These are phyloP conservation scores for Aspergillus clavatus DNA, from an alignment of 2,329 filamentous ascomycete species.

Conservation along the genomic window DNA sequence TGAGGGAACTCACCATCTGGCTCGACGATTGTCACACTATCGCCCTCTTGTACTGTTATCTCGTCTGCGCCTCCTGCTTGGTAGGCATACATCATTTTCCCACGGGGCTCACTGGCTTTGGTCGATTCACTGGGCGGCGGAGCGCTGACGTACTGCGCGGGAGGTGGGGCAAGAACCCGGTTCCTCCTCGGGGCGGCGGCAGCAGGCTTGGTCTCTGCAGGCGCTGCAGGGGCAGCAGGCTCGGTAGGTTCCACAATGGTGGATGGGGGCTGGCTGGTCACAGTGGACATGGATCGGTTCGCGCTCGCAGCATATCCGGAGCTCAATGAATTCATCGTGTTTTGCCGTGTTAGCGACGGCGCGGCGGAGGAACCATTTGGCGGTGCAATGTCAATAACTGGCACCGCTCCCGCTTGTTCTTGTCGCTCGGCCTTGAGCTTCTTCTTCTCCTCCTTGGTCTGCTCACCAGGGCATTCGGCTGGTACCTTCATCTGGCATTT, in stretches of 20 bases:
- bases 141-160: slow-evolving; percentile 70
- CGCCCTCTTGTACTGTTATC: slow-evolving; percentile 71
- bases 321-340: slow-evolving; percentile 86
- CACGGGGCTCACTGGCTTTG: slow-evolving; percentile 55
- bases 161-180: slow-evolving; percentile 82
- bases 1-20: slow-evolving; percentile 85
- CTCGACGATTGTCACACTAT: slow-evolving; percentile 72
- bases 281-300: slow-evolving; percentile 67
- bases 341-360: slow-evolving; percentile 67
- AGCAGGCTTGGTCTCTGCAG: slow-evolving; percentile 28
- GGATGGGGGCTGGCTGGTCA: slow-evolving; percentile 49
- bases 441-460: slow-evolving; percentile 91
- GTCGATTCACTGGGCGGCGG: slow-evolving; percentile 48
- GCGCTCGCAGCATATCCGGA: slow-evolving; percentile 81
- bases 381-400: slow-evolving; percentile 34
- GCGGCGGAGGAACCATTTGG: slow-evolving; percentile 50
- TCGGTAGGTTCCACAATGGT: slow-evolving; percentile 40
- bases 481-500: slow-evolving; percentile 99
- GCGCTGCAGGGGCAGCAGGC: too few species aligned
- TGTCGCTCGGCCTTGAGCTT: slow-evolving; percentile 84
- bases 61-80: slow-evolving; percentile 77
- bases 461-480: slow-evolving; percentile 88
- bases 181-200: slow-evolving; percentile 48
- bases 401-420: slow-evolving; percentile 62
- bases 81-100: slow-evolving; percentile 87